phyloP scores from a whole-genome alignment of 768 basidiomycete species.

The Boletus reticuloceps region DNA sequence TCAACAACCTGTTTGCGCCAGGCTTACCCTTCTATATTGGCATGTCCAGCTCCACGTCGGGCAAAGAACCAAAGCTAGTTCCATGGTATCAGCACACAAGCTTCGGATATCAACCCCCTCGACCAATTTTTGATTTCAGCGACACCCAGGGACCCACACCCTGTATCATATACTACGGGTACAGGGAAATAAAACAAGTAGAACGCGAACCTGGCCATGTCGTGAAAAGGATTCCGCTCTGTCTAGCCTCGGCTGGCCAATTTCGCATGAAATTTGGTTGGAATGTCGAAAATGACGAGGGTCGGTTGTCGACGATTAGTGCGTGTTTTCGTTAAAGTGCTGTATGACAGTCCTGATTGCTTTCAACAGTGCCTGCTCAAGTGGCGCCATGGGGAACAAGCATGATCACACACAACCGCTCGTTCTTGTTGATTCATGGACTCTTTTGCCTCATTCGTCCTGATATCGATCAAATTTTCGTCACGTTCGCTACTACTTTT shows the following conservation, averaged over 20 bases:
- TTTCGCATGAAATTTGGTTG: constrained; percentile 7
- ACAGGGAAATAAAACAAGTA: not conserved
- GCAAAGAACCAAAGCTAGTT: constrained; percentile 10
- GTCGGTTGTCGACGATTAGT: constrained; percentile 6
- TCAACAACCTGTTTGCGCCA: constrained; percentile 14
- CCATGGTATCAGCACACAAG: not conserved
- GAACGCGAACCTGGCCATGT: not conserved
- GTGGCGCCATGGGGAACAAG: constrained; percentile 8
- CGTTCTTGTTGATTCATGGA: constrained; percentile 14
- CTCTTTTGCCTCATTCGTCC: constrained; percentile 14
- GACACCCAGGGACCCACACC: not conserved
- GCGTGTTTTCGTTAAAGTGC: not conserved
- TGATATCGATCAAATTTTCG: constrained; percentile 4
- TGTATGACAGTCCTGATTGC: not conserved
- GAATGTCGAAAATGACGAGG: constrained; percentile 9
- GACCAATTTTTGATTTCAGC: not conserved
- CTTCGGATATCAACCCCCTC: not conserved
- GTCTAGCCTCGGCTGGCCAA: not conserved
- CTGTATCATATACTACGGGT: constrained; percentile 4
- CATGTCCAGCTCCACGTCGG: constrained; percentile 14
- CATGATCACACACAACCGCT: constrained; percentile 8
- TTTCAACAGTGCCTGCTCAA: constrained; percentile 4
- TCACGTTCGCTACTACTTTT: constrained; percentile 7
- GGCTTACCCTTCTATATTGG: constrained; percentile 10
- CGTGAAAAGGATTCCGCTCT: not conserved